Base-by-base conservation (phyloP, 768 basidiomycete genomes). In the Phanerochaete sordida region DNA sequence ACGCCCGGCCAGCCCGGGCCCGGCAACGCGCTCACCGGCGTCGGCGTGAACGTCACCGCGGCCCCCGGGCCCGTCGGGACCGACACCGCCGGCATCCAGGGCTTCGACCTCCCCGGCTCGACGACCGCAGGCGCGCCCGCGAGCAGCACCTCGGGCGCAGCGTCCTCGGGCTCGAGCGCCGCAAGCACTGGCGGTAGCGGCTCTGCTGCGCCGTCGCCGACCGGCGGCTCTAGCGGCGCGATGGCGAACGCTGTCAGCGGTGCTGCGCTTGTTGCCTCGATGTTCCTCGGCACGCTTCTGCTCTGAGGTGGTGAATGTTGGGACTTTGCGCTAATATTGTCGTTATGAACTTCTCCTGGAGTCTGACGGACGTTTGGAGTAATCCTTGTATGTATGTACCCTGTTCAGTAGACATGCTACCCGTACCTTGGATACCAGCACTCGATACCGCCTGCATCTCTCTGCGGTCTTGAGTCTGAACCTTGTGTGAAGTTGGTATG, bases 11-110 rank as follows among this genome's bases (percentile, higher is more conserved):
- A 39, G 53, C 53, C 53, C 74, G 26, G 33, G 6, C 33, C 75
- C 72, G 37, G 79, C 79, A 70, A 12, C 75, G 75, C 57, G 31
- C 75, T 84, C 19, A 74, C 74, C 2, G 83, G 83, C 16, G 51
- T 73, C 3, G 80, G 77, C n/a, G 83, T 81, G 1, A 77, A 76
- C 19, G 82, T 82, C 1, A 77, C 81, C 2, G 75, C 74, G 5
- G 61, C 66, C 12, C 78, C 81, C 6, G 73, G 73, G n/a, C 79
- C 77, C 3, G 27, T 79, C 35, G 23, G 31, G 16, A 54, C 53
- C 21, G 5, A n/a, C 9, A 26, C 35, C 9, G 51, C 16, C 26
- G 53, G 33, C 35, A 37, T 43, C 53, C 23, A 8, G 12, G 35
- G 33, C 35, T 31, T 43, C 53, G 53, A 37, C 33, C 23, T 37